Evolutionary conservation across 768 basidiomycete species (phyloP), one percentile per base, ranked within the genome.

Genomic region (Inosperma sp.): DNA sequence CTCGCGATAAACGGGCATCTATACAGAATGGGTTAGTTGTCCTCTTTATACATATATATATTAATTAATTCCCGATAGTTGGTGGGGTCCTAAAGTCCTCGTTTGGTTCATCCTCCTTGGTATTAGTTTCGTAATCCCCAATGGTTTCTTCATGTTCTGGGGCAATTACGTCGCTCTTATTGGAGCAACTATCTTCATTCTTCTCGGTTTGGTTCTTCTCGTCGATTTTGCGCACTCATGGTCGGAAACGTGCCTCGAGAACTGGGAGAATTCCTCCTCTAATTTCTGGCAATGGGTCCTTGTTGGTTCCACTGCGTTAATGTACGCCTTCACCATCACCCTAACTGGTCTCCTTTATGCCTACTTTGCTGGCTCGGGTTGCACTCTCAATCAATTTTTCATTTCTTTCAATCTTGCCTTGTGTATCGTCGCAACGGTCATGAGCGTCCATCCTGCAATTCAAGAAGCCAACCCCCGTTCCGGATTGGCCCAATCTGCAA

Each of bases 141-240:
- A 97, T 66, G 87, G 81, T 40, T 93, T 94, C 80, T 98, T 98
- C 74, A 93, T 98, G 72, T 90, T 96, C 67, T 98, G 93, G 88
- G 94, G 93, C 27, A 93, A 94, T 58, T 95, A 96, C 62, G 70
- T 92, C 54, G 80, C 94, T 19, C 79, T 96, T 35, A 82, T 97
- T 49, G 96, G 96, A 30, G 91, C 95, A 1, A 91, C 88, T 5
- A 65, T 93, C 53, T 99, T 99, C 74, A 97, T 99, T 65, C 83
- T 98, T 27, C 86, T 99, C 56, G 96, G 96, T 40, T 84, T 99
- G 23, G 91, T 99, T 51, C 85, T 99, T 36, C 84, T 99, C 51
- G 88, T 99, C 68, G 96, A 99, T 73, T 98, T 98, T 62, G 96
- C 96, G 2, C 96, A 99, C 65, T 88, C 91, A 5, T 98, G 94